Percentiles rank a stretch among this genome's conserved stretches.
Conservation (phyloP, 805 yeast species). For the Lipomyces lipofer region DNA sequence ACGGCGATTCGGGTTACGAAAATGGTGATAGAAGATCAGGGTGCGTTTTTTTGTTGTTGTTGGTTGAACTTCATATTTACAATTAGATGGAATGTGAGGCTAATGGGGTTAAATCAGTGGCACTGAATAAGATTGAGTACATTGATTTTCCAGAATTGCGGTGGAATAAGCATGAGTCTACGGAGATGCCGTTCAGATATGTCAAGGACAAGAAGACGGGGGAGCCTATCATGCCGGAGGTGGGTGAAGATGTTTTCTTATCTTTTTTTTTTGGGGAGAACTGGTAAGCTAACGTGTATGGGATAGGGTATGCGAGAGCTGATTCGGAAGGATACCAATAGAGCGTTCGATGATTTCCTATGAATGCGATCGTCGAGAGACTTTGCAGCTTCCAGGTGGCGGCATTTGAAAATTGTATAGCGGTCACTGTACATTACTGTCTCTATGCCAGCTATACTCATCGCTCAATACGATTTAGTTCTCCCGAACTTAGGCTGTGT, state of each 20-base stretch:
- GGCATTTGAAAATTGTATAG: too few relatives aligned
- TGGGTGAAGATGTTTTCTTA: too few relatives aligned
- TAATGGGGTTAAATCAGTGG: conserved; percentile 7
- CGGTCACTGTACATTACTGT: too few relatives aligned
- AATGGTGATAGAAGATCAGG: conserved; percentile 61
- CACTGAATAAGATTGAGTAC: conserved; percentile 74
- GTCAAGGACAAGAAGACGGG: conserved; percentile 57
- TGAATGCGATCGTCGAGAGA: conserved; percentile 8
- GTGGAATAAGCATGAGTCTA: conserved; percentile 83
- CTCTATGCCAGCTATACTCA: too few relatives aligned
- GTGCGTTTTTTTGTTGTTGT: conserved; percentile 16
- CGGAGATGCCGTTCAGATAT: conserved; percentile 97
- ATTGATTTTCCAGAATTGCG: conserved; percentile 93
- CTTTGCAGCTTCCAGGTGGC: not conserved
- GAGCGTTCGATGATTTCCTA: conserved; percentile 48
- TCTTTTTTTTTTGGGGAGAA: not conserved
- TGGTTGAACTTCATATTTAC: not conserved
- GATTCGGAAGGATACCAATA: conserved; percentile 82
- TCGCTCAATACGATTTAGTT: too few relatives aligned
- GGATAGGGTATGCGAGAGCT: conserved; percentile 75
- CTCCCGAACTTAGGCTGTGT: too few relatives aligned
- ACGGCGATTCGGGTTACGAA: conserved; percentile 95
- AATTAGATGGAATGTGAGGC: not conserved
- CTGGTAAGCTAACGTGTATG: not conserved
- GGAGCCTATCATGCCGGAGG: conserved; percentile 79